Evolutionary conservation across 371 early-diverging fungal species (phyloP).

Genomic region (Mucor racemosus): DNA sequence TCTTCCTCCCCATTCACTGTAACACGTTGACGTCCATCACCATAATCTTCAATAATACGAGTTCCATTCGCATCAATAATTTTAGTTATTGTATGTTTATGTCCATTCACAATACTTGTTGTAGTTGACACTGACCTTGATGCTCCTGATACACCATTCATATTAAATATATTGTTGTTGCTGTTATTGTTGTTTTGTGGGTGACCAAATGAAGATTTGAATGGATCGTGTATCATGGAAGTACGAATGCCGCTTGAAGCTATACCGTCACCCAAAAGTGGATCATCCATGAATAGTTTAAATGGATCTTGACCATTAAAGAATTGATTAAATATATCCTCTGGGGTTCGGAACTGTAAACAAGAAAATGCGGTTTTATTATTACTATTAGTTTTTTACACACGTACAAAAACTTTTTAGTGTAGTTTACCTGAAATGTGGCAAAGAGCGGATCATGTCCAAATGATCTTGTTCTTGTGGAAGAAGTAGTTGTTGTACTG

Average conservation of each 20-base stretch:
- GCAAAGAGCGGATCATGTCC: constrained; percentile 18
- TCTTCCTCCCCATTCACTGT: constrained; percentile 24
- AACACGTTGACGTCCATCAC: constrained; percentile 24
- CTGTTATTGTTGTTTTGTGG: not conserved
- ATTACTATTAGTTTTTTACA: constrained; percentile 1
- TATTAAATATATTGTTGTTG: not conserved
- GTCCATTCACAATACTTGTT: constrained; percentile 25
- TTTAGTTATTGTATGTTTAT: constrained; percentile 22
- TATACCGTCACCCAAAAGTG: constrained; percentile 3
- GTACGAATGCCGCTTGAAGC: not conserved
- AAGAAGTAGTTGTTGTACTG: not conserved
- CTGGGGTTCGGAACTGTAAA: constrained; percentile 24
- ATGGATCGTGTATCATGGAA: constrained; percentile 1
- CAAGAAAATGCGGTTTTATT: not conserved
- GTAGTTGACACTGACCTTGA: constrained; percentile 21
- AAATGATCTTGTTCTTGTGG: constrained; percentile 2
- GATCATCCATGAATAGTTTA: constrained; percentile 17
- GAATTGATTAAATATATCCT: constrained; percentile 27
- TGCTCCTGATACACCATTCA: not conserved
- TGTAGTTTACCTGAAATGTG: constrained; percentile 20
- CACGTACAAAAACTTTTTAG: constrained; percentile 7
- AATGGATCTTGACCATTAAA: constrained; percentile 25
- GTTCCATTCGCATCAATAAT: constrained; percentile 23
- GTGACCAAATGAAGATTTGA: not conserved
- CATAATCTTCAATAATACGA: constrained; percentile 25